A percentile compares a stretch with the other conserved stretches of the same genome.
These are phyloP conservation scores for Porcisia deanei DNA, from an alignment of 208 protist genomes.

Conservation along the genomic window DNA sequence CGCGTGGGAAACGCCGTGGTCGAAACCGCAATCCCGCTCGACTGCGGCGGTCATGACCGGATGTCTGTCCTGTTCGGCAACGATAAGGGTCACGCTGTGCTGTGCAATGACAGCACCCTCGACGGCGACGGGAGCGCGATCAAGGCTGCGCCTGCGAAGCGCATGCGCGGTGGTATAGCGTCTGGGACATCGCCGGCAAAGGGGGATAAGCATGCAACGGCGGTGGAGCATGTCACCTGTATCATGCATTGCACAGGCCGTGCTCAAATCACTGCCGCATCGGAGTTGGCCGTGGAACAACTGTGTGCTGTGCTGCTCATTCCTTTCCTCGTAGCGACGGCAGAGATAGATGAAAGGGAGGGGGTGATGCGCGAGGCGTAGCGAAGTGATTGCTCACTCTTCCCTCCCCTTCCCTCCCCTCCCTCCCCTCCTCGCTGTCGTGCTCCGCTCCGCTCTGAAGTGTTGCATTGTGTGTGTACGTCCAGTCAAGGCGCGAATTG, in stretches of 20 bases:
- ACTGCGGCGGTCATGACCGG: neutral
- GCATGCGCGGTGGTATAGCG: neutral
- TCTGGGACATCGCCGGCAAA: neutral
- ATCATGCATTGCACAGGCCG: conserved; percentile 16
- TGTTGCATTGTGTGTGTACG: too few species aligned
- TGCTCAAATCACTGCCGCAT: conserved; percentile 11
- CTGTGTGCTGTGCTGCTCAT: conserved; percentile 22
- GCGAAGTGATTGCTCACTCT: neutral
- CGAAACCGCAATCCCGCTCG: neutral
- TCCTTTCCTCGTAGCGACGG: conserved; percentile 29
- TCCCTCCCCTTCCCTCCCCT: neutral
- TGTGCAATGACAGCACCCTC: neutral
- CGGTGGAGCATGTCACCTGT: conserved; percentile 29
- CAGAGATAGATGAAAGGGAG: conserved; percentile 6
- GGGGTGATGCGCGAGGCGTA: neutral
- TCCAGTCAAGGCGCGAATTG: neutral
- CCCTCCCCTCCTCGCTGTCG: neutral
- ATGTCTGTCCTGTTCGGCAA: neutral
- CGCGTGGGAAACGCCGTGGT: neutral
- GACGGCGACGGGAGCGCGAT: neutral
- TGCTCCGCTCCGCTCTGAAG: too few species aligned
- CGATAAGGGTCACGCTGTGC: neutral
- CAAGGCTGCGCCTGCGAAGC: neutral
- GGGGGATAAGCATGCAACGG: neutral
- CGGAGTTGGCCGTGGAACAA: conserved; percentile 21